Evolutionary conservation across 768 basidiomycete genomes (phyloP), one percentile per base, ranked within the genome.

Genomic region (Cystofilobasidium ferigula): DNA sequence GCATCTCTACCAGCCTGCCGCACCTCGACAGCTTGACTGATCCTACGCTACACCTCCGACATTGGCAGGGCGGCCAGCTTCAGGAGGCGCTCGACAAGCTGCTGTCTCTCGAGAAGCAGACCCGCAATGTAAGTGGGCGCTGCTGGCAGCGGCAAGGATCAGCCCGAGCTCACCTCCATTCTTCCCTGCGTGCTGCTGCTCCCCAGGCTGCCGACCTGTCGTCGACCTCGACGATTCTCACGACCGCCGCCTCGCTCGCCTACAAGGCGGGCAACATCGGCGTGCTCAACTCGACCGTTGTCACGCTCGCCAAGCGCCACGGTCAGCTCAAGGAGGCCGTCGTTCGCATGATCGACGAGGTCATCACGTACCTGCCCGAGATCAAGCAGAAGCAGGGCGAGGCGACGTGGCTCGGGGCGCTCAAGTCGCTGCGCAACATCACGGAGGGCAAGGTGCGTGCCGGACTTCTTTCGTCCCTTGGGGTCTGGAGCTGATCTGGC

Each of bases 361-460:
- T 83, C 3, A 87, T 93, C 78, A 78, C 78, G 4, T 97, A 88
- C 86, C 77, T 97, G 56, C 84, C 86, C 16, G 85, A 86, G 59
- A 81, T 93, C 64, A 85, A 85, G 67, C 45, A 67, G 61, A 81
- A 85, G 70, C 88, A 88, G 47, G 78, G 80, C 28, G 84, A 84
- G 70, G 82, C 81, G 73, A 93, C 91, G 88, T 77, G 76, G 76
- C 78, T 98, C 56, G 86, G 90, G 71, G 77, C 97, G 53, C 83
- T 97, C 40, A 86, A 93, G 77, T 94, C 91, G 6, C 76, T 99
- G 70, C 83, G 94, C 73, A 80, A 82, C 48, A 89, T 99, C 47
- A 94, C 95, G 0, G 95, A 99, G 79, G 95, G 95, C 61, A 99
- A 98, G 84, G 94, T 87, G 71, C 65, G 84, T 75, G 2, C n/a